Base-by-base conservation (phyloP, 108 stramenopile genomes). In the Cyclostephanos tholiformis region DNA sequence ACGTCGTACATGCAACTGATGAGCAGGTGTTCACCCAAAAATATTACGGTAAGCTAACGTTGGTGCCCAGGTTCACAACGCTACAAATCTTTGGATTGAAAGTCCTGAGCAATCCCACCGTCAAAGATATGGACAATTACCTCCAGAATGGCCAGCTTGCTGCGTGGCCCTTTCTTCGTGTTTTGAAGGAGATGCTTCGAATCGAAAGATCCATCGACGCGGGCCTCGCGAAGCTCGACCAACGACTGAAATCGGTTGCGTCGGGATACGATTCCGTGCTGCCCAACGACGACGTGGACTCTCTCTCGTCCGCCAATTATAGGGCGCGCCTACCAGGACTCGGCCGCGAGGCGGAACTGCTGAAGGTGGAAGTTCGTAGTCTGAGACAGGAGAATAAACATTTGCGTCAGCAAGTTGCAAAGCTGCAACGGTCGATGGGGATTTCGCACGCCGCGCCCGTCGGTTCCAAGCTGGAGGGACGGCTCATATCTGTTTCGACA, bases 41-140 rank as follows among this genome's bases (percentile, higher is more conserved):
- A 61, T 97, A 97, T 72, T 90, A 95, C 57, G 97, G 96, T 25
- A 83, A 95, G 69, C 58, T 79, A 29, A 77, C 69, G 59, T 9
- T 30, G 23, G 19, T 48, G 35, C 55, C 39, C 16, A 80, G 88
- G 17, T 95, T 95, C 55, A 92, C 94, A 11, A 87, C 90, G 2
- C 84, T 85, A 76, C 90, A 95, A 72, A 79, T 87, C 17, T 87
- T 96, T 79, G 97, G 97, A 1, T 56, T 97, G 43, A 89, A 88
- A 60, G 88, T 89, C 8, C 82, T 97, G 14, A 74, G 79, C 36
- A 95, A 95, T 62, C 96, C 96, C 10, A 84, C 88, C 13, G 86
- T 86, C 2, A 67, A 61, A 53, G 93, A 97, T 52, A 97, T 97
- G 96, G 80, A 95, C 30, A 74, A 81, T 30, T 97, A 95, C 74